Conservation (phyloP, 805 yeast species). For the Osmozyma mogii region DNA sequence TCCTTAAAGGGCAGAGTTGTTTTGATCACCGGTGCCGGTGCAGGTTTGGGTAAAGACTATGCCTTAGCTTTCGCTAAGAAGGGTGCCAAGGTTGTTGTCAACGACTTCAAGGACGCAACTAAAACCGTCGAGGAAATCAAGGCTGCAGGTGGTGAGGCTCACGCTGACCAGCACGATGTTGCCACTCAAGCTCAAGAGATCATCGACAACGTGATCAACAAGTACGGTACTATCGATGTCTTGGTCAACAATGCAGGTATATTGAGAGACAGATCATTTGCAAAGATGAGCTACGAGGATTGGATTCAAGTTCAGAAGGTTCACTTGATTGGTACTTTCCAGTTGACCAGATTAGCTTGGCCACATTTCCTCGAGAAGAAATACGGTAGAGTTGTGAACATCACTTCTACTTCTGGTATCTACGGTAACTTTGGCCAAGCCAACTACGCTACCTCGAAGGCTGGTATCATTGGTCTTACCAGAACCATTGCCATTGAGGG, state of each 20-base stretch:
- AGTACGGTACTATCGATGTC: conserved; percentile 78
- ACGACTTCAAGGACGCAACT: conserved; percentile 75
- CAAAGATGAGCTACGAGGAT: conserved; percentile 73
- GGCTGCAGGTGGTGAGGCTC: conserved; percentile 69
- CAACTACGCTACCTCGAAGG: conserved; percentile 90
- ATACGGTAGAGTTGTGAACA: conserved; percentile 76
- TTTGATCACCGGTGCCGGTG: conserved; percentile 90
- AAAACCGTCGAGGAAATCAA: conserved; percentile 68
- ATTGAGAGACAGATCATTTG: conserved; percentile 79
- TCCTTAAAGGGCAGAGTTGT: conserved; percentile 80
- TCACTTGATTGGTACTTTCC: conserved; percentile 75
- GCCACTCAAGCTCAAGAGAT: conserved; percentile 67
- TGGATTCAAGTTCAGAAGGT: conserved; percentile 79
- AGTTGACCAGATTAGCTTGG: conserved; percentile 86
- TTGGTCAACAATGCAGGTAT: conserved; percentile 93
- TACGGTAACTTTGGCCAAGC: conserved; percentile 98
- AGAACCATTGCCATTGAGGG: conserved; percentile 90
- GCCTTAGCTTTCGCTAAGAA: conserved; percentile 78
- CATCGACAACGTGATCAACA: conserved; percentile 65
- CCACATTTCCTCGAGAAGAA: conserved; percentile 75
- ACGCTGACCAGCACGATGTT: conserved; percentile 77
- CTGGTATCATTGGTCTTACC: conserved; percentile 79
- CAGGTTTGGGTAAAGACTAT: conserved; percentile 89
- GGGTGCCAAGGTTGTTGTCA: conserved; percentile 93
- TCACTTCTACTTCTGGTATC: conserved; percentile 93